These are phyloP conservation scores for Sphenostylis stenocarpa DNA, from an alignment of 306 rosid species.

Conservation along the genomic window DNA sequence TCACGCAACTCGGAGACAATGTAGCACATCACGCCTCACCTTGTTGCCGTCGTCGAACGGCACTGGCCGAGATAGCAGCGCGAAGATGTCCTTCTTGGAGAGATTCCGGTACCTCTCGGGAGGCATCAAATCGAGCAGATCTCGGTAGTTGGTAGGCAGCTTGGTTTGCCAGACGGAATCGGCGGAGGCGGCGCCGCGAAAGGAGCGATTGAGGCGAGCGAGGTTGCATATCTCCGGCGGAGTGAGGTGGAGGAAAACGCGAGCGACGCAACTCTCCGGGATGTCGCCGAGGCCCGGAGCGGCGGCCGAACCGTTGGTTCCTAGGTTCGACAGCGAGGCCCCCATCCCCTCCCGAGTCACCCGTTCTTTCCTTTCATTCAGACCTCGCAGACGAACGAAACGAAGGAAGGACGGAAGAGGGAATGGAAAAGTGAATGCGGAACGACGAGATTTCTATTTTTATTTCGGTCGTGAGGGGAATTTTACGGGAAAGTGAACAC, in stretches of 20 bases:
- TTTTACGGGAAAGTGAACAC: too few species aligned
- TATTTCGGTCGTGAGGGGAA: too few species aligned
- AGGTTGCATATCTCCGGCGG: conserved; percentile 94
- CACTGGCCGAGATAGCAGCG: conserved; percentile 65
- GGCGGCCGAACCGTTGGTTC: conserved; percentile 50
- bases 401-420: background rate
- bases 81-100: conserved; percentile 74
- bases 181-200: conserved; percentile 90
- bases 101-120: conserved; percentile 53
- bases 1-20: background rate
- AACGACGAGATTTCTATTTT: too few species aligned
- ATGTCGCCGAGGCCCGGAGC: conserved; percentile 94
- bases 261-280: conserved; percentile 88
- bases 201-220: conserved; percentile 78
- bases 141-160: conserved; percentile 73
- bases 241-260: conserved; percentile 73
- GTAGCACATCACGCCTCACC: conserved; percentile 33
- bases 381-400: background rate
- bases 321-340: conserved; percentile 74
- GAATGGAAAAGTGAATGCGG: background rate
- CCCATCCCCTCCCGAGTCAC: conserved; percentile 52
- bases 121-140: conserved; percentile 67
- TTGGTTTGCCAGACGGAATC: conserved; percentile 83
- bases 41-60: conserved; percentile 70
- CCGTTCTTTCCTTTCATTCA: background rate